Conservation (phyloP, 352 stramenopile genomes). For the Saprolegnia diclina region DNA sequence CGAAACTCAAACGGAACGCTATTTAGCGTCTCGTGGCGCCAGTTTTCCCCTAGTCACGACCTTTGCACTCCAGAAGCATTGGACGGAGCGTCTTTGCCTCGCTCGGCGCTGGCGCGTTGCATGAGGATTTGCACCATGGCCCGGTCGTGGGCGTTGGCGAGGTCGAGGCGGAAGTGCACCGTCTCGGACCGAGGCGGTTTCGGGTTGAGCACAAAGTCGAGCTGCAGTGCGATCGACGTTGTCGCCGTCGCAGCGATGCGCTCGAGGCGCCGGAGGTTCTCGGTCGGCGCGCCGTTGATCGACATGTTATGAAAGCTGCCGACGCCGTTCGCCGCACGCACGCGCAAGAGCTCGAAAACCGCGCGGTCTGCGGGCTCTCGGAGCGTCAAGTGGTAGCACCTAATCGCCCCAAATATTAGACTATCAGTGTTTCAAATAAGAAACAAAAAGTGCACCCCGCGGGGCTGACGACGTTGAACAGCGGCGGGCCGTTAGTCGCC, state of each 20-base stretch:
- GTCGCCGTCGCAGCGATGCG: conserved; percentile 2
- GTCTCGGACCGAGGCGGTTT: not conserved
- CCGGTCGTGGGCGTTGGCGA: conserved; percentile 1
- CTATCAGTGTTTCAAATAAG: not conserved
- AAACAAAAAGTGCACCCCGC: conserved; percentile 7
- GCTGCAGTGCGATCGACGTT: not conserved
- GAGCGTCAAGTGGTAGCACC: conserved; percentile 11
- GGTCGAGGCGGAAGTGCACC: conserved; percentile 25
- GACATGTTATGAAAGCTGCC: conserved; percentile 18
- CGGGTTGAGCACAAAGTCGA: conserved; percentile 10
- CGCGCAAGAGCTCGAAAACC: conserved; percentile 17
- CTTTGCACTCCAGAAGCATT: not conserved
- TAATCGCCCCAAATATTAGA: not conserved
- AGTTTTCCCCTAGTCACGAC: conserved; percentile 24
- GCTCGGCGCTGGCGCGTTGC: conserved; percentile 2
- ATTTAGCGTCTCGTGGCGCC: conserved; percentile 18
- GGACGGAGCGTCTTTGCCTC: not conserved
- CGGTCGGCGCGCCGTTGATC: conserved; percentile 1
- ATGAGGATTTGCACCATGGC: conserved; percentile 14
- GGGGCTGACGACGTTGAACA: conserved; percentile 3
- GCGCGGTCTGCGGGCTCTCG: not conserved
- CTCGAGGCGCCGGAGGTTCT: not conserved
- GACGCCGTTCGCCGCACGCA: not conserved
- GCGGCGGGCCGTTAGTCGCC: not conserved
- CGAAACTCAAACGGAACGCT: conserved; percentile 21